phyloP scores from a whole-genome alignment of 2,329 filamentous ascomycete genomes.

The Aspergillus tanneri region DNA sequence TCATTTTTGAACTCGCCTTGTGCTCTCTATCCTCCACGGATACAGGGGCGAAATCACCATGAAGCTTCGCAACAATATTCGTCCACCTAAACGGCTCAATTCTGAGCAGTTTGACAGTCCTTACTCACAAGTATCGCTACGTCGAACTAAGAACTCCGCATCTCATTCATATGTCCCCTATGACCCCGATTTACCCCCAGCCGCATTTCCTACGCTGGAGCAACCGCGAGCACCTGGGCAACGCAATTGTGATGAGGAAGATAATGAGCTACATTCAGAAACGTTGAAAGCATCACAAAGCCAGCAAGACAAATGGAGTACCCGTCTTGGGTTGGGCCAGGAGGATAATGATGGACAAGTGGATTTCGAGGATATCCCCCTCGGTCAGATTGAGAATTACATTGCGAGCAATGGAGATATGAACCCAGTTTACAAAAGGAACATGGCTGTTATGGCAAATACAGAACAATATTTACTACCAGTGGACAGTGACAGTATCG shows the following conservation, averaged over 20 bases:
- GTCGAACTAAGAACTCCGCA: constrained; percentile 16
- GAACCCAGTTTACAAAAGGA: constrained; percentile 30
- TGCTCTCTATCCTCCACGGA: not conserved
- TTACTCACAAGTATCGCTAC: constrained; percentile 14
- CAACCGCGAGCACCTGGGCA: constrained; percentile 9
- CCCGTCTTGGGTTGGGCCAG: no score
- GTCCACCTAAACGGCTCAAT: constrained; percentile 28
- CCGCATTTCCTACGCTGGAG: constrained; percentile 44
- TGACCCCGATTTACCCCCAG: constrained; percentile 41
- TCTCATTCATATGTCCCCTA: constrained; percentile 28
- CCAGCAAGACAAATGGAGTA: no score
- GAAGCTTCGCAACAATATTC: constrained; percentile 35
- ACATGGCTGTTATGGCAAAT: constrained; percentile 26
- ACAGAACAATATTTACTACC: not conserved
- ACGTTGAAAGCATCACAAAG: not conserved
- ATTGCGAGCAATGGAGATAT: constrained; percentile 29
- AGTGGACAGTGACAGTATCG: constrained; percentile 12
- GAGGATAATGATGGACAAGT: not conserved
- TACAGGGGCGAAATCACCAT: constrained; percentile 22
- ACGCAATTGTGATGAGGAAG: no score
- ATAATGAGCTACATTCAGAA: no score
- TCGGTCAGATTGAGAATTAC: constrained; percentile 21
- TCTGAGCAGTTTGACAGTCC: constrained; percentile 26
- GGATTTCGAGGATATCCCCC: constrained; percentile 14
- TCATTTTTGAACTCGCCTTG: not conserved